Base-by-base conservation (phyloP, 176 grass and related monocot genomes). In the Oryza meridionalis region DNA sequence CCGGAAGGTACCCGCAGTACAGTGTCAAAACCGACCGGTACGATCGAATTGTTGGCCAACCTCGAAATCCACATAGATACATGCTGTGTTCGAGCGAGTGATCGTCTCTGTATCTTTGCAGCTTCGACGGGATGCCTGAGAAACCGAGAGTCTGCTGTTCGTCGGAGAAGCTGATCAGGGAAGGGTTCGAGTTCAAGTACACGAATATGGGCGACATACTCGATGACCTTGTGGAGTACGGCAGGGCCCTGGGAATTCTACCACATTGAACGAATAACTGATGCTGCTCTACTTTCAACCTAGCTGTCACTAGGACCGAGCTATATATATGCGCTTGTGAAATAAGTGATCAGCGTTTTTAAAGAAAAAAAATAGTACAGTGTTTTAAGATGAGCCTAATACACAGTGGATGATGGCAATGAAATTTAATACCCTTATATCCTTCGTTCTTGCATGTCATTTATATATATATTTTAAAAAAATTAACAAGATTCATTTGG, bases 181-280 rank as follows among this genome's bases (percentile, higher is more conserved):
- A 86, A 70, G 88, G 83, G 17, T 90, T 90, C 33, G 3, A 35
- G 32, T 86, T 86, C 72, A 79, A 32, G 71, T 40, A 77, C n/a
- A 37, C 13, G 7, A 62, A 32, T 16, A 5, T 86, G 26, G 77
- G 63, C 3, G 77, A 77, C 6, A 82, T 90, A 16, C 66, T 77
- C 1, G 65, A 86, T 10, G 70, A 74, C 4, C 25, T 83, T 4
- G 42, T 94, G 9, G 31, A 73, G 22, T 91, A 82, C 25, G 80
- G 80, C 17, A 82, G 13, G 80, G 17, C 25, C 5, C 19, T 19
- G 9, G 69, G 69, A 11, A 32, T 82, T 43, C 69, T 82, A 11
- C 55, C 37, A 0, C 12, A 70, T 45, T 81, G 33, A 35, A 4
- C 33, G 33, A 46, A 69, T 7, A 40, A 7, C 38, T 40, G 38